These are phyloP conservation scores for Puccinia triticina DNA, from an alignment of 1,284 basidiomycete genomes.

Conservation along the genomic window DNA sequence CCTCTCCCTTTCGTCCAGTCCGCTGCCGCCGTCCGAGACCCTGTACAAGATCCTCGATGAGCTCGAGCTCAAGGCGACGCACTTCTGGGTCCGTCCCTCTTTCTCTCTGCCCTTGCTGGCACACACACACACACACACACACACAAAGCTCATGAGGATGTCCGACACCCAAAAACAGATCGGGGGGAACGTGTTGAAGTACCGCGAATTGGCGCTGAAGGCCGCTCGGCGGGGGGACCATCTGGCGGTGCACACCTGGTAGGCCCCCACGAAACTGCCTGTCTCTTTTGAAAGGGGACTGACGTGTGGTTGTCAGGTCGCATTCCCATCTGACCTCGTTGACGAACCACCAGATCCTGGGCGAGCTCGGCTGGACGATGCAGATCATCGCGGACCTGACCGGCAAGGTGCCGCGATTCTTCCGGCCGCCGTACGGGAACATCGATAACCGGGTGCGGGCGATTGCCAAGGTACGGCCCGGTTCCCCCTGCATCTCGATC, in stretches of 20 bases:
- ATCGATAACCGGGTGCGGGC: slow-evolving; percentile 49
- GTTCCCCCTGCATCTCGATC: too few species aligned
- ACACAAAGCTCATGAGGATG: too few species aligned
- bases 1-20: slow-evolving; percentile 7
- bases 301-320: slow-evolving; percentile 16
- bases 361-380: slow-evolving; percentile 51
- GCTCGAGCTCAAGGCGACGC: slow-evolving; percentile 32
- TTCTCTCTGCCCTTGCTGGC: neutral
- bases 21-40: slow-evolving; percentile 23
- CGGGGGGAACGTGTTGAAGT: slow-evolving; percentile 43
- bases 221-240: slow-evolving; percentile 38
- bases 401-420: slow-evolving; percentile 43
- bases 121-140: too few species aligned
- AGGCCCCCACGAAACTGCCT: neutral
- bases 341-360: slow-evolving; percentile 31
- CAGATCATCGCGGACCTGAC: slow-evolving; percentile 49
- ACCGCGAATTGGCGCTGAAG: slow-evolving; percentile 21
- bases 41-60: slow-evolving; percentile 35
- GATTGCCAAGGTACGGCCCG: slow-evolving; percentile 39
- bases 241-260: slow-evolving; percentile 51
- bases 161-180: slow-evolving; percentile 11
- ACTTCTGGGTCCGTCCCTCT: slow-evolving; percentile 46
- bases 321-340: slow-evolving; percentile 41
- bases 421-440: slow-evolving; percentile 45
- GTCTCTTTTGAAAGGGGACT: too few species aligned